Evolutionary conservation across 805 yeast genomes (phyloP).

Genomic region (Metschnikowia chrysomelidarum): DNA sequence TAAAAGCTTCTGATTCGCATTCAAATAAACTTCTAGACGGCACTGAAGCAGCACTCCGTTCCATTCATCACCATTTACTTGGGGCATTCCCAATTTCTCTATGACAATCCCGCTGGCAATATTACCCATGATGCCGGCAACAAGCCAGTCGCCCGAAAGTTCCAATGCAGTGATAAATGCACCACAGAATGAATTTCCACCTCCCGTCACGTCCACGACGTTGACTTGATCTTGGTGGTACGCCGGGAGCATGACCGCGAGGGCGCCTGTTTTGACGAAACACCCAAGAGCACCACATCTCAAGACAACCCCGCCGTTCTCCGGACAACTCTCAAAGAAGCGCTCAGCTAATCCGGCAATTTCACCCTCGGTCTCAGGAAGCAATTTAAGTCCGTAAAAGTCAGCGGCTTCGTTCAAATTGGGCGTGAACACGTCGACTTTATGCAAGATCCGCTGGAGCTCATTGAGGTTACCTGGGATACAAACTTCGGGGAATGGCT

Average conservation of each 20-base stretch:
- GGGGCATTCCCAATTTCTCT: constrained; percentile 77
- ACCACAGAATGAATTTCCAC: constrained; percentile 46
- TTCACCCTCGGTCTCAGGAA: constrained; percentile 31
- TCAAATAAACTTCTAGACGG: constrained; percentile 43
- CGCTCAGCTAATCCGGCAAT: constrained; percentile 32
- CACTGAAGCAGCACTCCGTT: constrained; percentile 51
- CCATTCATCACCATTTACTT: constrained; percentile 48
- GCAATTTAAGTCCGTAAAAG: constrained; percentile 51
- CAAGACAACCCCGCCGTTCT: constrained; percentile 52
- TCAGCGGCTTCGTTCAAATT: constrained; percentile 80
- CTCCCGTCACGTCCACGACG: constrained; percentile 45
- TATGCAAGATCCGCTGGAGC: constrained; percentile 37
- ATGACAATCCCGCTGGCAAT: constrained; percentile 80
- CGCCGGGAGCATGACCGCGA: constrained; percentile 60
- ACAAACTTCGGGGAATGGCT: constrained; percentile 83
- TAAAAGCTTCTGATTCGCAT: constrained; percentile 13
- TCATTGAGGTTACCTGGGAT: constrained; percentile 39
- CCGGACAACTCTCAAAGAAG: constrained; percentile 33
- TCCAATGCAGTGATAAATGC: constrained; percentile 53
- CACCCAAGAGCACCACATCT: constrained; percentile 81
- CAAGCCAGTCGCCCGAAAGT: constrained; percentile 46
- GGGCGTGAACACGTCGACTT: constrained; percentile 70
- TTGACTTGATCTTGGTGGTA: constrained; percentile 51
- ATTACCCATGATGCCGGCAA: constrained; percentile 66
- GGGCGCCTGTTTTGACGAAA: constrained; percentile 36